phyloP scores from a whole-genome alignment of 2,329 filamentous ascomycete species.

The Phymatotrichopsis omnivora region DNA sequence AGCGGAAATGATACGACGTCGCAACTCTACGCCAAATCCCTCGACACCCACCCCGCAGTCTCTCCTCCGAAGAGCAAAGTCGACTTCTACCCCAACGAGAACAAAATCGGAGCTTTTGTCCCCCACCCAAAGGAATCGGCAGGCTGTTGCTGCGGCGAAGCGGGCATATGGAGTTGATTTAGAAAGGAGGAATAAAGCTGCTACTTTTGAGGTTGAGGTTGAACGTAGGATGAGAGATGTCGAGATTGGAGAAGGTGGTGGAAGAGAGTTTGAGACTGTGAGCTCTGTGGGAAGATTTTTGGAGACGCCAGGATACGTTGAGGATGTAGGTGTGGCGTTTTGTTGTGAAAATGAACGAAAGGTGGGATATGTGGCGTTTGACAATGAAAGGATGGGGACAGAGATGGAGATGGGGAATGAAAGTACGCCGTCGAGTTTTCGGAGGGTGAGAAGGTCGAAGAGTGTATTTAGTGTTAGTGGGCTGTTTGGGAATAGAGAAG shows the following conservation, averaged over 20 bases:
- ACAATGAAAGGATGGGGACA: not conserved
- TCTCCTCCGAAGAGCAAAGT: conserved; percentile 18
- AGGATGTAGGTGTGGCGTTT: too few species aligned
- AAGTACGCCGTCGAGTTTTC: conserved; percentile 21
- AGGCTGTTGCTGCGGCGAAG: conserved; percentile 25
- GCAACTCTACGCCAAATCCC: too few species aligned
- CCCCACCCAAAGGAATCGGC: conserved; percentile 20
- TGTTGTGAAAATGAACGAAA: too few species aligned
- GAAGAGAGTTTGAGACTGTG: too few species aligned
- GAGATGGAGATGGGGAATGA: conserved; percentile 1
- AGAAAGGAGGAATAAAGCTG: conserved; percentile 21
- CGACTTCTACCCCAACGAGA: conserved; percentile 17
- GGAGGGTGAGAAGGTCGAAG: conserved; percentile 17
- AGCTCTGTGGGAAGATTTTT: too few species aligned
- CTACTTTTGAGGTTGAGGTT: too few species aligned
- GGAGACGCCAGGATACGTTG: too few species aligned
- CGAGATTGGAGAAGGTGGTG: too few species aligned
- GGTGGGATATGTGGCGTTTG: too few species aligned
- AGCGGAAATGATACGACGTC: too few species aligned
- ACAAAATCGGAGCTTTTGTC: conserved; percentile 23
- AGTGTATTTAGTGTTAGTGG: conserved; percentile 24
- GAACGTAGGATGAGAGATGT: too few species aligned
- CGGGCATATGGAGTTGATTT: conserved; percentile 22
- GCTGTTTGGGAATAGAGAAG: conserved; percentile 5
- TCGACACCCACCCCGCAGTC: too few species aligned